phyloP scores from a whole-genome alignment of 2,329 filamentous ascomycete species.

The Cordyceps fumosorosea region DNA sequence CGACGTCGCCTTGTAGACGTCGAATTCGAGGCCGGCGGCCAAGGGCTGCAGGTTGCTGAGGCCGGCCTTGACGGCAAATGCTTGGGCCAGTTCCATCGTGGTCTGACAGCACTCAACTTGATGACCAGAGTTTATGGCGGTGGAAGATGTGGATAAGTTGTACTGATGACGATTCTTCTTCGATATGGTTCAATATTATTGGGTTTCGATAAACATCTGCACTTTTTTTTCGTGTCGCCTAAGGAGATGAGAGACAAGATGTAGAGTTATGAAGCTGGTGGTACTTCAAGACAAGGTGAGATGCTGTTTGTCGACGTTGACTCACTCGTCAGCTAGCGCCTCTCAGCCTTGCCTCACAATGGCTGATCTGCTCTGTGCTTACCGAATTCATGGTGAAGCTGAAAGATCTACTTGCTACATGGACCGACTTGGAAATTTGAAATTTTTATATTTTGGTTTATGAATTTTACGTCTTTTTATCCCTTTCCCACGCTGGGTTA shows the following conservation, averaged over 20 bases:
- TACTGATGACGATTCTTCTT: neutral
- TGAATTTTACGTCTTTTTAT: neutral
- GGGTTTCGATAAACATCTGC: neutral
- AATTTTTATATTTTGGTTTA: conserved; percentile 1
- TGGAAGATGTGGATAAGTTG: neutral
- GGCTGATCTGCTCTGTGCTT: neutral
- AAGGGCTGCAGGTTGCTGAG: conserved; percentile 11
- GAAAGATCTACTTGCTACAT: neutral
- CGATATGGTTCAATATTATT: neutral
- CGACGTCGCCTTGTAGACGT: conserved; percentile 14
- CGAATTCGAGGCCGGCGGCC: conserved; percentile 15
- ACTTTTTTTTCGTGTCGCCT: neutral
- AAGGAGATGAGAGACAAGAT: too few relatives aligned
- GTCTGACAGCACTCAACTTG: neutral
- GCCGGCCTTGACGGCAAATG: conserved; percentile 10
- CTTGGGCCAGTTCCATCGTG: conserved; percentile 10
- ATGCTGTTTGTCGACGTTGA: neutral
- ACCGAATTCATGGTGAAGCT: neutral
- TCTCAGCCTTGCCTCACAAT: neutral
- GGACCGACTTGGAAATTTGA: neutral
- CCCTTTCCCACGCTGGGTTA: conserved; percentile 7
- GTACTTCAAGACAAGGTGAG: neutral
- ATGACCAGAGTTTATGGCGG: neutral
- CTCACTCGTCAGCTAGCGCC: neutral
- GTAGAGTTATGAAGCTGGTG: too few relatives aligned